Evolutionary conservation across 129 eudicot species (phyloP).

Genomic region (Helichrysum umbraculigerum): DNA sequence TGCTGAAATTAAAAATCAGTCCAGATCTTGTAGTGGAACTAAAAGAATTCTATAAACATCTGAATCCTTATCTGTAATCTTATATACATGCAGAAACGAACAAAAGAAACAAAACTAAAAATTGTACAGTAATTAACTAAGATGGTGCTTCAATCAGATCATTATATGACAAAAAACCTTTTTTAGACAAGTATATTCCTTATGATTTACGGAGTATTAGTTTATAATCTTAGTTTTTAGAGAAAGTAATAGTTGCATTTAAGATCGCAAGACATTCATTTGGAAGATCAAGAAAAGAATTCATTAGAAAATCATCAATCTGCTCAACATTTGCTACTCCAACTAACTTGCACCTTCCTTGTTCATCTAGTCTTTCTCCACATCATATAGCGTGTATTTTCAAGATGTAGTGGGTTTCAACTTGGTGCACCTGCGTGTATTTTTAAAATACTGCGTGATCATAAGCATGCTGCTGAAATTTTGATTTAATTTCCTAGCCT

Average conservation of each 20-base stretch:
- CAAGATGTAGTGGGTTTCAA: too few species aligned
- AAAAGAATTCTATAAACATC: neutral
- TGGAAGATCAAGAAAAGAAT: slow-evolving; percentile 89
- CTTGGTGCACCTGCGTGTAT: too few species aligned
- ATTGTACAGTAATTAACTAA: neutral
- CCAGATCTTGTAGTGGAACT: neutral
- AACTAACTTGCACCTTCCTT: slow-evolving; percentile 78
- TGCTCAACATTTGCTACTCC: slow-evolving; percentile 91
- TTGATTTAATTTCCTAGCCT: too few species aligned
- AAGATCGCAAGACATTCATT: slow-evolving; percentile 83
- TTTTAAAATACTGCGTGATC: too few species aligned
- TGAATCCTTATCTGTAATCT: neutral
- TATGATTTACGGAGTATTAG: slow-evolving; percentile 3
- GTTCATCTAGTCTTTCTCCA: slow-evolving; percentile 60
- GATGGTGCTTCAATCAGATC: too few species aligned
- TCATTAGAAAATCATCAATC: slow-evolving; percentile 66
- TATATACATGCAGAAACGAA: neutral
- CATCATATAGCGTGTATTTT: too few species aligned
- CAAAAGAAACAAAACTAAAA: too few species aligned
- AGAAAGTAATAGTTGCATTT: slow-evolving; percentile 65
- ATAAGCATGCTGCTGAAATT: too few species aligned
- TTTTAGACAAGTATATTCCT: neutral
- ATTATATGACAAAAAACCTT: too few species aligned
- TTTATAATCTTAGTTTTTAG: slow-evolving; percentile 24
- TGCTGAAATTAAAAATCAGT: neutral